Conservation (phyloP, 257 asterid genomes). For the Fraxinus pennsylvanica region DNA sequence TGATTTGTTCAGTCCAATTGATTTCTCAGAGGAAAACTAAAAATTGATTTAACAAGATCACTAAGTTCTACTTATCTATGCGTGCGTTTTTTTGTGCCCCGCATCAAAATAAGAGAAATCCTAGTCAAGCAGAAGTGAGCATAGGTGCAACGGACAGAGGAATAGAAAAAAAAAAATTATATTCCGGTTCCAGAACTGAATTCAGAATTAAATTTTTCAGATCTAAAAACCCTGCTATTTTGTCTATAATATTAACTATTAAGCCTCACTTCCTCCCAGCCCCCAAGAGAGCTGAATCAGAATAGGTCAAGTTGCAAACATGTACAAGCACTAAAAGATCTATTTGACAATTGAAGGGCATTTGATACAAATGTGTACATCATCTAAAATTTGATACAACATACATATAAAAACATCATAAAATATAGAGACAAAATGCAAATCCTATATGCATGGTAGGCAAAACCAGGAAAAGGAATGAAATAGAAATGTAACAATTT, state of each 20-base stretch:
- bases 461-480: neutral
- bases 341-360: neutral
- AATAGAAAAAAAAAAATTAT: neutral
- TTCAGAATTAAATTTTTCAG: neutral
- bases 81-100: too few relatives aligned
- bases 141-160: neutral
- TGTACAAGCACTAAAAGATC: neutral
- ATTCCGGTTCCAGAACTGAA: neutral
- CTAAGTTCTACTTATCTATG: neutral
- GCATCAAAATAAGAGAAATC: neutral
- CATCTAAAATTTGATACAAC: neutral
- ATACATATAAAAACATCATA: neutral
- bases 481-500: neutral
- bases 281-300: constrained; percentile 6
- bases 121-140: neutral
- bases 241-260: neutral
- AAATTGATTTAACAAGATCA: neutral
- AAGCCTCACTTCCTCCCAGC: neutral
- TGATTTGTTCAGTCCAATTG: neutral
- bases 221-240: neutral
- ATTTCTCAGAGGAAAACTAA: neutral
- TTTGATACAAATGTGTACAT: neutral
- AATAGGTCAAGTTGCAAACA: neutral
- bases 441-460: neutral
- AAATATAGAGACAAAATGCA: neutral